Base-by-base conservation (phyloP, 1,284 basidiomycete genomes). In the Moesziomyces sp. region DNA sequence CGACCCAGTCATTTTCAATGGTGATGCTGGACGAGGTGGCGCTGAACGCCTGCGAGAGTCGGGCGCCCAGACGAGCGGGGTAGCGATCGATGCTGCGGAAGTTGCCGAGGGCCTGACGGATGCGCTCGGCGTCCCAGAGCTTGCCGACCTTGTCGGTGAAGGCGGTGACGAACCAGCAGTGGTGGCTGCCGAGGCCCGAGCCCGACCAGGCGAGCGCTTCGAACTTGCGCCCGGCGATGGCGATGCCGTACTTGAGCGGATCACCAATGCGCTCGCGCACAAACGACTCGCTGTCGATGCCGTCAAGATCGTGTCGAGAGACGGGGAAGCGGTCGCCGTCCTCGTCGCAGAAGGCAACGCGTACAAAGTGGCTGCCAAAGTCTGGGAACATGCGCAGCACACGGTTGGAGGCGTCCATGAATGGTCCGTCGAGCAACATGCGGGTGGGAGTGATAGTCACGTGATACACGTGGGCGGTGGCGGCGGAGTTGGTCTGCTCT, bases 31-130 rank as follows among this genome's bases (percentile, higher is more conserved):
- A 58, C 19, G 67, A 64, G 0, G 67, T 70, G 8, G 67, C 67
- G 24, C 67, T 70, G 61, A 70, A 70, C 4, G 67, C 67, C 40
- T 70, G 67, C 21, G 61, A 64, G 5, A 70, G 54, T 24, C 67
- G 47, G 0, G 67, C 67, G 8, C 67, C 67, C n/a, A 49, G 58
- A 19, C 67, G 56, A 28, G 61, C 67, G 3, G 67, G 67, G 11
- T 54, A 54, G 5, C 28, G 23, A 6, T 70, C 61, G 16, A 70
- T 52, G 18, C 47, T 11, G 18, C 48, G 18, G 19, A 70, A 70
- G 42, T 64, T 49, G 40, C 67, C 67, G 2, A 70, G 61, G 19
- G 53, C 47, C 19, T 56, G 52, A 3, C 67, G 61, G 46, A 70
- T 70, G 13, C 52, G 44, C 19, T 70, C 60, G 16, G 67, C 67